A percentile compares a stretch with the other conserved stretches of the same genome.
phyloP scores from a whole-genome alignment of 768 basidiomycete genomes.

The Calvatia gigantea region DNA sequence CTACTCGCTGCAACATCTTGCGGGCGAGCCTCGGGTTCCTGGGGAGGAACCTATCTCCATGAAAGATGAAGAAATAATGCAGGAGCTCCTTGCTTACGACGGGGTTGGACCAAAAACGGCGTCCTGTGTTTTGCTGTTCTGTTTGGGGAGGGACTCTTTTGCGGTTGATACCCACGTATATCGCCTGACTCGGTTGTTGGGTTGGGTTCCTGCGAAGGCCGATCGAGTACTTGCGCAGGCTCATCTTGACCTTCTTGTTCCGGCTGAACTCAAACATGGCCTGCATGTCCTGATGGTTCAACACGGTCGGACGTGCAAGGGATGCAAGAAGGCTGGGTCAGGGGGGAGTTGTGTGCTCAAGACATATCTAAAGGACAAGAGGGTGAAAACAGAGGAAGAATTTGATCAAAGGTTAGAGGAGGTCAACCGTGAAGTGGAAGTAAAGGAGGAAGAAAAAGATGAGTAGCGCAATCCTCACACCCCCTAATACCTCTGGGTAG shows the following conservation, averaged over 20 bases:
- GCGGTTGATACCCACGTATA: conserved; percentile 67
- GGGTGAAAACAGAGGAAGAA: neutral
- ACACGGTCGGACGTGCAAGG: conserved; percentile 52
- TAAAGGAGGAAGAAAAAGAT: neutral
- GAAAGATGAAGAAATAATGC: conserved; percentile 48
- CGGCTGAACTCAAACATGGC: conserved; percentile 50
- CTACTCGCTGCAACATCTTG: conserved; percentile 58
- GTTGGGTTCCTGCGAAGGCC: conserved; percentile 46
- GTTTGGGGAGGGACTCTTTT: conserved; percentile 56
- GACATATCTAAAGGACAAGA: conserved; percentile 23
- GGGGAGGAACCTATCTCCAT: neutral
- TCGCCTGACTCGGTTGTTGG: conserved; percentile 46
- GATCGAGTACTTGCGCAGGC: conserved; percentile 53
- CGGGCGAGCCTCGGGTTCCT: conserved; percentile 23
- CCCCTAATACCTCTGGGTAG: no score
- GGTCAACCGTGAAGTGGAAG: neutral
- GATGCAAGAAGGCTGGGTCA: conserved; percentile 39
- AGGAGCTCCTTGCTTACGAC: conserved; percentile 49
- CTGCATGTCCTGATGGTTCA: conserved; percentile 57
- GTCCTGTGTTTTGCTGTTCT: conserved; percentile 59
- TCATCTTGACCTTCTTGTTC: conserved; percentile 50
- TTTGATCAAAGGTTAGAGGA: neutral
- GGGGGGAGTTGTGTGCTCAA: conserved; percentile 27
- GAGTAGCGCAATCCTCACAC: neutral
- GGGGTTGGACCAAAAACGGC: conserved; percentile 66